phyloP scores from a whole-genome alignment of 1,284 basidiomycete species.

The Leccinum cinnamomeum region DNA sequence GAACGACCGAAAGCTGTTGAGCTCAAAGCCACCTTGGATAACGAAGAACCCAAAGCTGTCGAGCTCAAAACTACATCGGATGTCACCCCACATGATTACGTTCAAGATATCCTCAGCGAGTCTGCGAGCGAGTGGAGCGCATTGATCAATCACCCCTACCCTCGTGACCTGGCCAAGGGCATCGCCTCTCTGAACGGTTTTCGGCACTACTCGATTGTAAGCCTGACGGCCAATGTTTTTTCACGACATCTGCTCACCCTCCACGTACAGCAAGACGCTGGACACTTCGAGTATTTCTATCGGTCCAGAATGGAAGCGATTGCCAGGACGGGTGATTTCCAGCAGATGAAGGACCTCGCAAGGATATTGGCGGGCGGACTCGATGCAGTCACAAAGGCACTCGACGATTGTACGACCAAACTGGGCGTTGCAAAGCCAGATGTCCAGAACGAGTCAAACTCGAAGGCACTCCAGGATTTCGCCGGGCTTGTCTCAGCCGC shows the following conservation, averaged over 20 bases:
- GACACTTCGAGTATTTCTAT: slow-evolving; percentile 14
- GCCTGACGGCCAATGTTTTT: neutral
- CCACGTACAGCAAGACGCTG: slow-evolving; percentile 8
- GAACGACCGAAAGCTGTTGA: neutral
- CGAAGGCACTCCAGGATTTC: slow-evolving; percentile 3
- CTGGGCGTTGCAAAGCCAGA: slow-evolving; percentile 6
- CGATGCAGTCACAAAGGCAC: neutral
- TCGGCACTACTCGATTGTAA: slow-evolving; percentile 16
- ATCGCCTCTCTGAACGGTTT: slow-evolving; percentile 12
- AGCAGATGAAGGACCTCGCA: slow-evolving; percentile 6
- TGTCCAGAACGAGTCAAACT: neutral
- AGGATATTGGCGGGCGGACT: slow-evolving; percentile 1
- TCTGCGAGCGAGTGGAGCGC: neutral
- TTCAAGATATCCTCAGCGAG: neutral
- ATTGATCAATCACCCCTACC: neutral
- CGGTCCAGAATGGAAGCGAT: slow-evolving; percentile 5
- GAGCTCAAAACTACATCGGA: neutral
- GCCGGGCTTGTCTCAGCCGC: neutral
- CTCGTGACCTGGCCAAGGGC: neutral
- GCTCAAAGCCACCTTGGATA: neutral
- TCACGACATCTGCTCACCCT: neutral
- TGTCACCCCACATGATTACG: neutral
- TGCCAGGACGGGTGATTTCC: slow-evolving; percentile 5
- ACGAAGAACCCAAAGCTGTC: neutral
- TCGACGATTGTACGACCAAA: slow-evolving; percentile 1